Evolutionary conservation across 208 protist genomes (phyloP).

Genomic region (Leishmania guyanensis): DNA sequence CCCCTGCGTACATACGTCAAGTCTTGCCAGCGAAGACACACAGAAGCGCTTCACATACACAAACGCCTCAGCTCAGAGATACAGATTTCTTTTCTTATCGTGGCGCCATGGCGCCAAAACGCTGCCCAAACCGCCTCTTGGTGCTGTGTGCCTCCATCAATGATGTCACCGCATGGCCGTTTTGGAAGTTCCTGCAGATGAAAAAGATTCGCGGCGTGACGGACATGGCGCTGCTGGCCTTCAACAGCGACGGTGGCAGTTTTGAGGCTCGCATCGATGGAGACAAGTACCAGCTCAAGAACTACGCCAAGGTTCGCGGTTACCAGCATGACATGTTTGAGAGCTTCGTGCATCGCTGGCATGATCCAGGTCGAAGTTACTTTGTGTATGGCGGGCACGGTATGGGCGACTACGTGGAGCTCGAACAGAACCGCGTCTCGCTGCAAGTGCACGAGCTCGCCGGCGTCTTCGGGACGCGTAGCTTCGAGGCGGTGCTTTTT

Average conservation of each 20-base stretch:
- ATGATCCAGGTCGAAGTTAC: conserved; percentile 75
- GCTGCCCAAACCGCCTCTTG: conserved; percentile 57
- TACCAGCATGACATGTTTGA: conserved; percentile 78
- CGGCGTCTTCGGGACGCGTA: conserved; percentile 49
- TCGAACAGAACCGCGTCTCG: conserved; percentile 57
- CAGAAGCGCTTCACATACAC: background rate
- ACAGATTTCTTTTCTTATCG: background rate
- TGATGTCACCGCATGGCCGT: conserved; percentile 85
- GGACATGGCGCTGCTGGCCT: conserved; percentile 82
- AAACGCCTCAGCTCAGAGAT: background rate
- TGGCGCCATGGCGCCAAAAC: conserved; percentile 27
- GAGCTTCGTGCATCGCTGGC: conserved; percentile 58
- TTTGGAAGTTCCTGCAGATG: conserved; percentile 91
- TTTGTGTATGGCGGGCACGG: conserved; percentile 89
- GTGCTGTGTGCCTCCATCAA: conserved; percentile 84
- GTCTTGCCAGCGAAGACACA: background rate
- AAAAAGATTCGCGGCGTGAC: conserved; percentile 76
- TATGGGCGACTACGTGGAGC: conserved; percentile 88
- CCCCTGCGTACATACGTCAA: background rate
- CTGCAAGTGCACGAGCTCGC: conserved; percentile 84
- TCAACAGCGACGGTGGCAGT: conserved; percentile 86
- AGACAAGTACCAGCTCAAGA: conserved; percentile 65
- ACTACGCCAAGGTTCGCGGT: conserved; percentile 65
- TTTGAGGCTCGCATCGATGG: conserved; percentile 86
- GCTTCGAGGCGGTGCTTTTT: conserved; percentile 86